Evolutionary conservation across 2,329 filamentous ascomycete genomes (phyloP), one percentile per base, ranked within the genome.

Genomic region (Nothophaeocryptopus gaeumannii): DNA sequence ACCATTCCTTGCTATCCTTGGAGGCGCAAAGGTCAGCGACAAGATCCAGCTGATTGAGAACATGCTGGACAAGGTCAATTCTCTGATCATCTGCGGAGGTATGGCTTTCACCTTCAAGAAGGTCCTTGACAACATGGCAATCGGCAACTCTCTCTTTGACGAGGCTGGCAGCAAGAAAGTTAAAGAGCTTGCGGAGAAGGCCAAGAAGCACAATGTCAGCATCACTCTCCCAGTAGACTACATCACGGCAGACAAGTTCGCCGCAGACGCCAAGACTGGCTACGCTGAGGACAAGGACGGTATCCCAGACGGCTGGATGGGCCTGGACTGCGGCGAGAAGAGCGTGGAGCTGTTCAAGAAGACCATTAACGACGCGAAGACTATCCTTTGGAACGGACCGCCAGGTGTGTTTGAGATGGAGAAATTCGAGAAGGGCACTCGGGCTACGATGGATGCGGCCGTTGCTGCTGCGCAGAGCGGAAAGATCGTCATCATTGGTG

Each of bases 71-170:
- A 97, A 99, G 83, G 91, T 99, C 73, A 83, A 99, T 82, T 93
- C 86, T 72, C 82, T 99, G 61, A 87, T 99, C 74, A 86, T 99
- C 75, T 96, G 92, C 72, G 93, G 93, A 70, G 93, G 84, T 66
- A 99, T 99, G 93, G 91, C 93, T 57, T 99, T 97, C 79, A 99
- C 93, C 65, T 99, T 99, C 83, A 97, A 97, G 83, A 99, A 99
- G 83, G 92, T 89, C n/a, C 82, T 97, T 50, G 83, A 96, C 75
- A 79, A 82, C 70, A 85, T 97, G 67, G 81, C 85, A 73, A 99
- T 99, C 61, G 93, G 93, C 55, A 84, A 84, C 78, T 93, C 78
- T 45, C 81, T 99, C 65, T 99, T 95, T 70, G 93, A 99, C 66
- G 89, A 96, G 78, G 86, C 86, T 45, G 93, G 93, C 63, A 82